Conservation (phyloP, 1,139 yeast genomes). For the Kurtzmaniella natalensis region DNA sequence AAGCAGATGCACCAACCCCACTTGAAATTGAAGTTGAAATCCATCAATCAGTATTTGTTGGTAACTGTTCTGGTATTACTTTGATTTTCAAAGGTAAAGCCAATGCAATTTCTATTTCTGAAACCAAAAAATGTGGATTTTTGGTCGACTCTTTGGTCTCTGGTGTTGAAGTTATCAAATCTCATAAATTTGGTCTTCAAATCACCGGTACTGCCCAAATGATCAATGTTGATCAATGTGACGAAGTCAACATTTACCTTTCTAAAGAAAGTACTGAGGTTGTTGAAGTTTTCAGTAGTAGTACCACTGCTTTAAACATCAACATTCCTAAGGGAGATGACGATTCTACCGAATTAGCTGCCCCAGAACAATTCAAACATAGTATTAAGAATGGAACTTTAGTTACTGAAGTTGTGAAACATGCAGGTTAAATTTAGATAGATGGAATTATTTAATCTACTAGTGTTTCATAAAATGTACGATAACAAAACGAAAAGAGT, state of each 20-base stretch:
- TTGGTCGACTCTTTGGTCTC: conserved; percentile 83
- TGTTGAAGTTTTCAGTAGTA: conserved; percentile 65
- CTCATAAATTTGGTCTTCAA: conserved; percentile 79
- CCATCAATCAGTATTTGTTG: conserved; percentile 86
- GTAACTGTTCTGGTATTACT: conserved; percentile 69
- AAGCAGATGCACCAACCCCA: conserved; percentile 34
- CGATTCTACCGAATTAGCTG: conserved; percentile 68
- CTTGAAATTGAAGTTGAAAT: conserved; percentile 73
- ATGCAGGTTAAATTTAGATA: conserved; percentile 45
- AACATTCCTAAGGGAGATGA: conserved; percentile 61
- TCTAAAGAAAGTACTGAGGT: conserved; percentile 64
- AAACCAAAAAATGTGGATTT: conserved; percentile 67
- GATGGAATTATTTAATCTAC: too few relatives aligned
- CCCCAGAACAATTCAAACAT: conserved; percentile 87
- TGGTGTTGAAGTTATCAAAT: conserved; percentile 84
- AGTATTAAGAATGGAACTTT: conserved; percentile 36
- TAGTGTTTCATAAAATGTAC: too few relatives aligned
- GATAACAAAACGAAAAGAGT: too few relatives aligned
- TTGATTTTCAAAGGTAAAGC: conserved; percentile 88
- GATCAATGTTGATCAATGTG: conserved; percentile 82
- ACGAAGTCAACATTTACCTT: conserved; percentile 78
- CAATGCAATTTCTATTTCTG: conserved; percentile 79
- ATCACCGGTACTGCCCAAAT: conserved; percentile 77
- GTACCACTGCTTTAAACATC: conserved; percentile 79
- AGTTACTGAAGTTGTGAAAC: conserved; percentile 42